phyloP scores from a whole-genome alignment of 179 eudicot species.

The Drosera spatulata region DNA sequence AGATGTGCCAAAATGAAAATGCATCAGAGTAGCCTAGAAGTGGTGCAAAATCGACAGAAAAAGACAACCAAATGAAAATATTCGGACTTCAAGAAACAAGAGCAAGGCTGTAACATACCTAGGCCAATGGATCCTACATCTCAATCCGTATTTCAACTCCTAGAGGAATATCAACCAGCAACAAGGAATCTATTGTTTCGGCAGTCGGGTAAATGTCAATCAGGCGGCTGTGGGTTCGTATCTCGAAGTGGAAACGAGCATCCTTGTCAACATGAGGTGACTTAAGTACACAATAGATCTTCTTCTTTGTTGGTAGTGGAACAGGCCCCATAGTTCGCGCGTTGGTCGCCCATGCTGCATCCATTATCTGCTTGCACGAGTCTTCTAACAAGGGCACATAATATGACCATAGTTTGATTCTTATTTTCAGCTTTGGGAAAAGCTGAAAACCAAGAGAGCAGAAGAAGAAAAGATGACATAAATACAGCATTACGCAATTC shows the following conservation, averaged over 20 bases:
- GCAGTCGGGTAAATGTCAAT: conserved; percentile 65
- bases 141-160: conserved; percentile 45
- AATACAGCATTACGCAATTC: background rate
- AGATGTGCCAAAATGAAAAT: too few relatives aligned
- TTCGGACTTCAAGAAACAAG: too few relatives aligned
- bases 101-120: too few relatives aligned
- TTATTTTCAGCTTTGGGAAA: conserved; percentile 72
- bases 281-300: conserved; percentile 75
- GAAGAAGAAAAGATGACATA: background rate
- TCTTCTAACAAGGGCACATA: conserved; percentile 93
- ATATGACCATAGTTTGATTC: conserved; percentile 81
- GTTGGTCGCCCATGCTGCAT: conserved; percentile 73
- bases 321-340: conserved; percentile 70
- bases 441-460: too few relatives aligned
- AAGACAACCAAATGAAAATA: too few relatives aligned
- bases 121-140: too few relatives aligned
- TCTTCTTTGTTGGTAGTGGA: conserved; percentile 92
- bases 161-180: conserved; percentile 96
- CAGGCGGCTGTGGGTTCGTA: conserved; percentile 14
- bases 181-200: conserved; percentile 86
- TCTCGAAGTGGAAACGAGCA: conserved; percentile 97
- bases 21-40: too few relatives aligned
- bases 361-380: conserved; percentile 91
- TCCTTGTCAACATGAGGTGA: conserved; percentile 73
- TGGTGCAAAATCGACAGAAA: too few relatives aligned